Evolutionary conservation across 805 yeast genomes (phyloP), one percentile per base, ranked within the genome.

Genomic region (Maudiozyma serrabonitensis): DNA sequence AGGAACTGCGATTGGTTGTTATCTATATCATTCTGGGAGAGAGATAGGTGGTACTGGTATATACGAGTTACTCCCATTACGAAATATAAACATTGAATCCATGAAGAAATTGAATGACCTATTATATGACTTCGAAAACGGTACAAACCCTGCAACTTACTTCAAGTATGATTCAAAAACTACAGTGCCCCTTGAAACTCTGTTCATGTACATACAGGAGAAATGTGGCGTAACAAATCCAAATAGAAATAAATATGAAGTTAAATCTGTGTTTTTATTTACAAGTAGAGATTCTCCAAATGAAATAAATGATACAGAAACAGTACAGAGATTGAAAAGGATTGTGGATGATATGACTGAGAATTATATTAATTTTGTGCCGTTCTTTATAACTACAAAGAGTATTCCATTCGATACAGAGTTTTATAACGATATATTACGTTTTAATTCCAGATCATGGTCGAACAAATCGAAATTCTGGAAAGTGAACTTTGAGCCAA

Each of bases 211-310:
- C 21, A 66, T 82, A 8, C 75, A 79, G 48, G 82, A 79, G 47
- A 82, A 80, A 51, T 81, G 84, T 52, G 59, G 69, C 15, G 61
- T 69, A 37, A 62, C 65, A 4, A 69, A 69, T 16, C 62, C 63
- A 13, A 67, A 59, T 35, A 76, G 74, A 40, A 70, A 67, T 46
- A 60, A 62, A 23, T 82, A 74, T 61, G 78, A 78, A 46, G 74
- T 73, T 42, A 78, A 76, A 54, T 81, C 84, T 56, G 66, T 87
- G 3, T 75, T 87, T 54, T 68, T 88, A 60, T 78, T 89, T 58
- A 87, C 96, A 0, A 84, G 82, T 60, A 80, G 83, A 61, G 93
- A 84, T 55, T 66, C 66, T 43, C 97, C 96, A 0, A 75, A 68
- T 53, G 70, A 71, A 47, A 68, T 69, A 7, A 57, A 69, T 7